Conservation (phyloP, 169 alveolate species). For the Besnoitia besnoiti region DNA sequence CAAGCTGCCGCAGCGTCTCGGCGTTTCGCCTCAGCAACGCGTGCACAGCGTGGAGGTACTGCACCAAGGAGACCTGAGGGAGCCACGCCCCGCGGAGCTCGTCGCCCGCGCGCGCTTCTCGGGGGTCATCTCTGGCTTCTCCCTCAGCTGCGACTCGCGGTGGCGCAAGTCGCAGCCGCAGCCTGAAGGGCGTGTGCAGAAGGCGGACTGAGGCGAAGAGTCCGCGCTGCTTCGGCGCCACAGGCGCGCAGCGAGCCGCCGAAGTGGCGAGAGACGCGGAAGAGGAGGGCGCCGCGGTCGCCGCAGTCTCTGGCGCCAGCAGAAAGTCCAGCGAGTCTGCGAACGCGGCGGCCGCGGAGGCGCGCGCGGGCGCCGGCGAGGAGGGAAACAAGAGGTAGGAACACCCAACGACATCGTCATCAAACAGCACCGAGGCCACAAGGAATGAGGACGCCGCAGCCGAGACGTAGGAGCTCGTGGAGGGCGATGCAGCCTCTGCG, state of each 20-base stretch:
- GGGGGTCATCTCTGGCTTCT: not conserved
- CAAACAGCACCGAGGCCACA: not conserved
- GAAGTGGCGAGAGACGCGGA: no score
- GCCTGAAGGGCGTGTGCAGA: not conserved
- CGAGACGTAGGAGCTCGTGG: not conserved
- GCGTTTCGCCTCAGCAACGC: not conserved
- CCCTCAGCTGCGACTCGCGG: no score
- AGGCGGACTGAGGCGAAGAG: constrained; percentile 10
- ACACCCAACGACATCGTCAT: not conserved
- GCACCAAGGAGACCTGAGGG: not conserved
- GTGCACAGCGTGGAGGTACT: not conserved
- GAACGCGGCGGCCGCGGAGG: not conserved
- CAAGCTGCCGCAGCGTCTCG: not conserved
- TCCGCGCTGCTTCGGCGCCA: not conserved
- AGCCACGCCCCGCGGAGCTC: not conserved
- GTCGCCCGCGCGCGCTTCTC: not conserved
- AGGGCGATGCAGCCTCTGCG: not conserved
- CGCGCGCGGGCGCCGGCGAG: not conserved
- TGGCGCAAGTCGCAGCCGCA: no score
- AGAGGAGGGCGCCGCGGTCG: no score
- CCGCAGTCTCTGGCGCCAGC: not conserved
- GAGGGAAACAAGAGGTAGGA: not conserved
- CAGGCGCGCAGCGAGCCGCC: not conserved
- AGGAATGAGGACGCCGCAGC: not conserved
- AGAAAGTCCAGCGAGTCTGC: not conserved